A percentile compares a stretch with the other conserved stretches of the same genome.
Conservation (phyloP, 2,329 filamentous ascomycete genomes). For the Ophiobolus disseminans region DNA sequence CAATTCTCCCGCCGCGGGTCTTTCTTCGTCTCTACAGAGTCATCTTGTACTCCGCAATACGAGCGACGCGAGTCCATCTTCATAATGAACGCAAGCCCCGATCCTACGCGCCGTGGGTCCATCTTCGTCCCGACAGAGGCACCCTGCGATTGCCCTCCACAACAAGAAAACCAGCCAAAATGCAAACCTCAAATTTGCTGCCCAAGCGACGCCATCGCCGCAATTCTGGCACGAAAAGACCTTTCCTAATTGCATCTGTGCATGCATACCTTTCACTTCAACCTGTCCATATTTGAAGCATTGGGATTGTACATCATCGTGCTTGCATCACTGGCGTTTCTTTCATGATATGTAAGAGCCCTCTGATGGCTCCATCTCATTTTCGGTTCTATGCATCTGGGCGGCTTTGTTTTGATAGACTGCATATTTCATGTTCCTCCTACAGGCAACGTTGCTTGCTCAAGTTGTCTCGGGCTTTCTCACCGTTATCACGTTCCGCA, state of each 20-base stretch:
- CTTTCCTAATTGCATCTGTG: neutral
- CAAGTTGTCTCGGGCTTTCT: neutral
- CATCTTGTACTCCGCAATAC: constrained; percentile 18
- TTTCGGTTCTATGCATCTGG: neutral
- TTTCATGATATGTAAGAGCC: constrained; percentile 31
- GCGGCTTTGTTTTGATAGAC: neutral
- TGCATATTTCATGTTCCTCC: neutral
- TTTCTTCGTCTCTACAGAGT: constrained; percentile 11
- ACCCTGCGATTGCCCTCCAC: constrained; percentile 20
- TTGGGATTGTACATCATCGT: constrained; percentile 19
- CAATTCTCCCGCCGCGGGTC: constrained; percentile 23
- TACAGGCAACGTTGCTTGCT: too few relatives aligned
- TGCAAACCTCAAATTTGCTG: constrained; percentile 26
- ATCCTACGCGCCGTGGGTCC: constrained; percentile 23
- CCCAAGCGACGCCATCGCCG: constrained; percentile 36
- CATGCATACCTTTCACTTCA: constrained; percentile 20
- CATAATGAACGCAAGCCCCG: constrained; percentile 11
- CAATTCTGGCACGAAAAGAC: constrained; percentile 32
- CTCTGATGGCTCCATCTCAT: constrained; percentile 29
- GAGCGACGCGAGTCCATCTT: constrained; percentile 19
- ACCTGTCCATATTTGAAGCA: constrained; percentile 31
- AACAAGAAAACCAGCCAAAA: constrained; percentile 17
- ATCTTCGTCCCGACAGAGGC: constrained; percentile 22
- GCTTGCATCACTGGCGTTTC: constrained; percentile 31
- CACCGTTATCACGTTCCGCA: neutral